Percentiles rank a stretch among this genome's conserved stretches.
phyloP scores from a whole-genome alignment of 23 red algal genomes.

The Gracilariopsis chorda region DNA sequence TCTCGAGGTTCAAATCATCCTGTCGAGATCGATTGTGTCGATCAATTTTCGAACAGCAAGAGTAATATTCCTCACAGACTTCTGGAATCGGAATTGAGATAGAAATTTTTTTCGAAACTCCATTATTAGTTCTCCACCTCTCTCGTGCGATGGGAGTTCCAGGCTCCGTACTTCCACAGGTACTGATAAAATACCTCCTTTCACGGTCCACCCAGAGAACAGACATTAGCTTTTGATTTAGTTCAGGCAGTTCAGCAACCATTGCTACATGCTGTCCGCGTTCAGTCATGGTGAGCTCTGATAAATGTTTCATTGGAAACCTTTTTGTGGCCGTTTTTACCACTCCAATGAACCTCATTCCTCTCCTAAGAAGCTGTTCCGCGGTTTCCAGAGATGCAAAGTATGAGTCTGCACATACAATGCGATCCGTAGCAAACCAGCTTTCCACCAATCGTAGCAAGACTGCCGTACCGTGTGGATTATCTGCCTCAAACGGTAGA shows the following conservation, averaged over 20 bases:
- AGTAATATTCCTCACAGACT: constrained; percentile 29
- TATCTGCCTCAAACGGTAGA: too few species aligned
- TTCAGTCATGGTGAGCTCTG: neutral
- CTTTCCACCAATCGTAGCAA: neutral
- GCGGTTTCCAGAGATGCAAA: constrained; percentile 12
- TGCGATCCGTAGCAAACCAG: neutral
- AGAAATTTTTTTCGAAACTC: neutral
- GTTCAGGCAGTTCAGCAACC: neutral
- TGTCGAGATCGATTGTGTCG: constrained; percentile 43
- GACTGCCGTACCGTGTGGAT: constrained; percentile 17
- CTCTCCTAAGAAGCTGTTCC: neutral
- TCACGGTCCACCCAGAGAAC: constrained; percentile 45
- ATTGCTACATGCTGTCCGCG: neutral
- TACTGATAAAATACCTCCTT: constrained; percentile 3
- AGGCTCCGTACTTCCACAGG: neutral
- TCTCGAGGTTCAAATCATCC: constrained; percentile 36
- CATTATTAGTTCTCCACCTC: neutral
- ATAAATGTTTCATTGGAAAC: neutral
- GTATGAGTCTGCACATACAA: constrained; percentile 49
- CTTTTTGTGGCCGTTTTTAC: neutral
- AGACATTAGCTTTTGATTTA: neutral
- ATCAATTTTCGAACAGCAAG: constrained; percentile 5
- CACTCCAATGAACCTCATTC: neutral
- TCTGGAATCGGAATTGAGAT: neutral
- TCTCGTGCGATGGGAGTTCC: neutral